Conservation (phyloP, 1,284 basidiomycete genomes). For the Cutaneotrichosporon sp. region DNA sequence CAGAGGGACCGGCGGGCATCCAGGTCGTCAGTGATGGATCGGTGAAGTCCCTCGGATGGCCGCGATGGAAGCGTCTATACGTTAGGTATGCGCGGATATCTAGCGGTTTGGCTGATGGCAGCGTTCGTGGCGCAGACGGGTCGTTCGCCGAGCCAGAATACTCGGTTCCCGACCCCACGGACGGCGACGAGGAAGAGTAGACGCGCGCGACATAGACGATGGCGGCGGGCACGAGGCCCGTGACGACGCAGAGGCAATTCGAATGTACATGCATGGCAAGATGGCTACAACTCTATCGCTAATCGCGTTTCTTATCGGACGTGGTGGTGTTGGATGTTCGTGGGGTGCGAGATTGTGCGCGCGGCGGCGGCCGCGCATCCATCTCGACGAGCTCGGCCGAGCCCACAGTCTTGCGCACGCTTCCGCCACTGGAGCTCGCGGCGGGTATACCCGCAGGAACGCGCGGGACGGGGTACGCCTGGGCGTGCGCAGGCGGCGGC, state of each 20-base stretch:
- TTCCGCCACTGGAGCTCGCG: background rate
- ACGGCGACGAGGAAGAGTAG: slow-evolving; percentile 17
- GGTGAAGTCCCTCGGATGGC: slow-evolving; percentile 27
- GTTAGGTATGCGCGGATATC: slow-evolving; percentile 28
- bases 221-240: background rate
- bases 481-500: slow-evolving; percentile 10
- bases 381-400: slow-evolving; percentile 11
- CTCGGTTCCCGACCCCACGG: slow-evolving; percentile 15
- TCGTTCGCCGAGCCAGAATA: slow-evolving; percentile 29
- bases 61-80: slow-evolving; percentile 37
- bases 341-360: background rate
- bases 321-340: background rate
- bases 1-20: slow-evolving; percentile 11
- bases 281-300: slow-evolving; percentile 3
- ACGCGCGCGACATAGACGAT: background rate
- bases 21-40: slow-evolving; percentile 13
- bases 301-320: slow-evolving; percentile 16
- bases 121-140: slow-evolving; percentile 31
- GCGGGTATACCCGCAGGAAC: background rate
- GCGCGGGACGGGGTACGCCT: no score
- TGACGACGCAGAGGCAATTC: no score
- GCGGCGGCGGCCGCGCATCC: slow-evolving; percentile 3
- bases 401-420: background rate
- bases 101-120: slow-evolving; percentile 9
- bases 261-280: slow-evolving; percentile 4